Conservation (phyloP, 805 yeast genomes). For the Osmozyma mogii region DNA sequence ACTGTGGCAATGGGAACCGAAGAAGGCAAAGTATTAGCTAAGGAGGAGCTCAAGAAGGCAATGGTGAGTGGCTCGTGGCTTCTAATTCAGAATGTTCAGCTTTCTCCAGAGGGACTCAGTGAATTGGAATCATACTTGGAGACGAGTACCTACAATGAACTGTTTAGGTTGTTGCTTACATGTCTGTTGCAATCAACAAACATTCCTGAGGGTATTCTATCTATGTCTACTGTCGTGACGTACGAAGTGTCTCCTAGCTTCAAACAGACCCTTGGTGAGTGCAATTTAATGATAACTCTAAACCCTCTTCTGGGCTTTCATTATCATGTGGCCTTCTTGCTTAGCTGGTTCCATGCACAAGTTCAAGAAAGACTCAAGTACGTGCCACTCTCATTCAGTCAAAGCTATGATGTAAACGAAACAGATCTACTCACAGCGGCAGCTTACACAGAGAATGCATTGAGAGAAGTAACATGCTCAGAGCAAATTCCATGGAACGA, state of each 20-base stretch:
- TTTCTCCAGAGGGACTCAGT: conserved; percentile 58
- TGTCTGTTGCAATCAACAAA: conserved; percentile 37
- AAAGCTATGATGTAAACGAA: conserved; percentile 62
- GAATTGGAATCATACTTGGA: conserved; percentile 42
- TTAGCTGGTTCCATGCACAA: conserved; percentile 67
- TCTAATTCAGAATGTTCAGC: conserved; percentile 72
- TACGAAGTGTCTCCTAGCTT: conserved; percentile 62
- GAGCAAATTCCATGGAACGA: conserved; percentile 45
- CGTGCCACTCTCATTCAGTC: conserved; percentile 55
- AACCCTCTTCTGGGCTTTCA: no score
- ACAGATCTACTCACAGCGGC: conserved; percentile 54
- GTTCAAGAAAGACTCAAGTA: conserved; percentile 52
- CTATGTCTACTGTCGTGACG: conserved; percentile 45
- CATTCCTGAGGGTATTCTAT: conserved; percentile 50
- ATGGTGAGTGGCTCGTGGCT: conserved; percentile 58
- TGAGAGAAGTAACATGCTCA: conserved; percentile 15
- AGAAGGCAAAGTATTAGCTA: conserved; percentile 56
- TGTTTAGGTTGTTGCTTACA: conserved; percentile 59
- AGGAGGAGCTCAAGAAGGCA: conserved; percentile 40
- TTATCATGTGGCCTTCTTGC: conserved; percentile 39
- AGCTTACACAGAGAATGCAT: conserved; percentile 33
- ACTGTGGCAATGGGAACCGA: conserved; percentile 66
- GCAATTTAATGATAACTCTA: conserved; percentile 34
- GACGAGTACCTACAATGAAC: conserved; percentile 14
- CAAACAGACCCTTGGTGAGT: no score